Conservation (phyloP, 2,329 filamentous ascomycete species). For the Aureobasidium sp. region DNA sequence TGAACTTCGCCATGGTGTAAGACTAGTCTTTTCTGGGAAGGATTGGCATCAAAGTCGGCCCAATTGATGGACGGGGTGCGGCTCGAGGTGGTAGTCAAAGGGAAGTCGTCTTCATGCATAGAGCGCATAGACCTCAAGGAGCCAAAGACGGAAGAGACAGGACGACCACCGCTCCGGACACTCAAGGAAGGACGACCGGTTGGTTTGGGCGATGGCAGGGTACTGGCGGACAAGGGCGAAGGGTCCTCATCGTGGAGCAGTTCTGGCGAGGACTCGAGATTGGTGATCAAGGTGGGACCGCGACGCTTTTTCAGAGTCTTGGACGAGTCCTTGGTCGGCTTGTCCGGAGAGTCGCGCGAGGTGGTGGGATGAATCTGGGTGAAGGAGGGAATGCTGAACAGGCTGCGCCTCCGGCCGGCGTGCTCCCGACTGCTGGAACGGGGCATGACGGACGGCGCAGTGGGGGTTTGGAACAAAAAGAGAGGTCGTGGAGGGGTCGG, state of each 20-base stretch:
- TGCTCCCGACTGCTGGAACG: constrained; percentile 18
- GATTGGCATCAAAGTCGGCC: constrained; percentile 26
- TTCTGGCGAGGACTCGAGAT: constrained; percentile 22
- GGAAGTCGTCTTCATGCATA: constrained; percentile 46
- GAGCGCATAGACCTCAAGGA: constrained; percentile 50
- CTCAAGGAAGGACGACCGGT: constrained; percentile 25
- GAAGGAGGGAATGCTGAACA: constrained; percentile 29
- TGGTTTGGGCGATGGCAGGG: constrained; percentile 22
- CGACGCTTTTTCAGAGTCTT: constrained; percentile 27
- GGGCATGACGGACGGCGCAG: constrained; percentile 17
- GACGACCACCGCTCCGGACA: constrained; percentile 28
- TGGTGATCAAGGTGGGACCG: constrained; percentile 20
- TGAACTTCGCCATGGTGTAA: constrained; percentile 64
- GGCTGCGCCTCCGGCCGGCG: constrained; percentile 24
- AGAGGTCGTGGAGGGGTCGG: neutral
- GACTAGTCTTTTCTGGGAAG: constrained; percentile 38
- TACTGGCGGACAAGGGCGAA: constrained; percentile 19
- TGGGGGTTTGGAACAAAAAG: neutral
- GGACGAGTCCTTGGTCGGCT: constrained; percentile 28
- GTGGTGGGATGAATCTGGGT: constrained; percentile 23
- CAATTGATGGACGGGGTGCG: constrained; percentile 43
- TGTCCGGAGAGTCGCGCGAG: constrained; percentile 1
- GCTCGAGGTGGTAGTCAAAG: constrained; percentile 44
- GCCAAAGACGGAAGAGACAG: constrained; percentile 49
- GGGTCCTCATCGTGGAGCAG: constrained; percentile 20